Base-by-base conservation (phyloP, 805 yeast genomes). In the Candida saitoana region DNA sequence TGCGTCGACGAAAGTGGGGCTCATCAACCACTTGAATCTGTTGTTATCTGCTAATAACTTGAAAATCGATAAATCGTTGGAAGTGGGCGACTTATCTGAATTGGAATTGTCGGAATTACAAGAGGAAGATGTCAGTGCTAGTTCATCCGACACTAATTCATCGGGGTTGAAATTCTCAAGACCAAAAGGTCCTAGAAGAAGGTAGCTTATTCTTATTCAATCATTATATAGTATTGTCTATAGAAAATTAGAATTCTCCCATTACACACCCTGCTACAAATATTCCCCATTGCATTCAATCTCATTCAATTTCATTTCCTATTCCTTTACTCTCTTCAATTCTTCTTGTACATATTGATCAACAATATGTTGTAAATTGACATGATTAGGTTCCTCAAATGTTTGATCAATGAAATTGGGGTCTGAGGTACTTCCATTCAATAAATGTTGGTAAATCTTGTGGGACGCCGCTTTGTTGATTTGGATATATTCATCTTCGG, bases 1-100 rank as follows among this genome's bases (percentile, higher is more conserved):
- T 56, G 98, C 99, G 1, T 77, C 96, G 2, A 84, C 83, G 47
- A 84, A 81, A 56, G 73, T 71, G 40, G 84, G 83, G 5, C 72
- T 84, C 41, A 61, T 80, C 25, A 71, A 68, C 36, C 70, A 74
- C 44, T 65, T 85, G 55, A 69, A 73, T 45, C 47, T 56, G 15
- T 43, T 55, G 5, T 63, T 63, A 34, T 57, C 56, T 1, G 50
- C 72, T 27, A 55, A 58, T 7, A 46, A 43, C 14, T 48, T 51
- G 18, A 43, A 47, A 15, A 59, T 82, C 18, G 69, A 69, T 27
- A 76, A 76, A 39, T 59, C 71, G 9, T 56, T 84, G 17, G 93
- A 85, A 58, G 80, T 82, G 41, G 93, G 93, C 8, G 91, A 85
- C 56, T 65, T 84, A 14, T 75, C 71, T 36, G 95, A 85, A 51